Base-by-base conservation (phyloP, 2,329 filamentous ascomycete genomes). In the Coleophoma eucalyptorum region DNA sequence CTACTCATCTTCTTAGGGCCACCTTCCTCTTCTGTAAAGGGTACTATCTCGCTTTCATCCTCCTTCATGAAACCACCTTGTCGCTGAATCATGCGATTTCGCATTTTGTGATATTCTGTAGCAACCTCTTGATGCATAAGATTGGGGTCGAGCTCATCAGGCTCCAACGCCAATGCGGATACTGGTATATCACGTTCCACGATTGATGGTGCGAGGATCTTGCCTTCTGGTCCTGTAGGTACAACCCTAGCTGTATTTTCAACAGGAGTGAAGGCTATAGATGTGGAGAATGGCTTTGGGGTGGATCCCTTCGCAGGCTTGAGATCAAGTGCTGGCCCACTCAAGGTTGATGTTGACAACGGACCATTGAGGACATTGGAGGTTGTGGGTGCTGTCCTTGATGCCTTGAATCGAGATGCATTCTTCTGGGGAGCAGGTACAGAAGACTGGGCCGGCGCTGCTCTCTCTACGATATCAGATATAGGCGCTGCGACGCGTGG, bases 31-130 rank as follows among this genome's bases (percentile, higher is more conserved):
- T 91, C 65, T 49, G 85, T 84, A 42, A 91, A 73, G 1, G 87
- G 81, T 48, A 87, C 78, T 43, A 84, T 80, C 16, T 80, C 73
- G 43, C 77, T 79, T 48, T 81, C 76, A 52, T 88, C 82, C 59
- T 90, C 81, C 51, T 82, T 79, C 60, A 87, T 72, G 67, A 96
- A 96, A 3, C 91, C 91, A 47, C 91, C 91, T 60, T 94, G 83
- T 59, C 84, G 80, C 58, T 90, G 83, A 49, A 97, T 91, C 69
- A 95, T 85, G 62, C 81, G 82, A 65, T 92, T 96, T 18, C 93
- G 86, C 67, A 89, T 77, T 42, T 82, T 84, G 66, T 96, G 87
- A 67, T 96, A 96, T 64, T 95, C 89, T 35, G 83, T 81, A 7
- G 89, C 86, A 13, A 96, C 84, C 66, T 96, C 87, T 55, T 89